Evolutionary conservation across 345 rosid species (phyloP).

Genomic region (Populus tremula): DNA sequence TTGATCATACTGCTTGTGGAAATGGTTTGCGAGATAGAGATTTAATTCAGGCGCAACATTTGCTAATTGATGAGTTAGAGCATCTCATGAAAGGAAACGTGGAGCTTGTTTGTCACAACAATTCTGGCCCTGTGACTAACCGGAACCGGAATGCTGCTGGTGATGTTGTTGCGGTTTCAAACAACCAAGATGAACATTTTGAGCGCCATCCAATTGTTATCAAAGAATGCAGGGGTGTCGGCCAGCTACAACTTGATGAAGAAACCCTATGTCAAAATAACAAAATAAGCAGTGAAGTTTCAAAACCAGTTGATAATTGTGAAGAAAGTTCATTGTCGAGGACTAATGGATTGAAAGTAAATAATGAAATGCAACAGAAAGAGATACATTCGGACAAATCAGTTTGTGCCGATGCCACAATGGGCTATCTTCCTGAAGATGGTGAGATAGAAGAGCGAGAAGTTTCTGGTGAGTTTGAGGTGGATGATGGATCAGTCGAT

Average conservation of each 20-base stretch:
- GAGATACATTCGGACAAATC: conserved; percentile 36
- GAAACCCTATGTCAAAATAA: conserved; percentile 12
- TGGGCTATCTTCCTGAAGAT: conserved; percentile 27
- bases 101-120: conserved; percentile 26
- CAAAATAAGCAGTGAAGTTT: conserved; percentile 20
- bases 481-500: conserved; percentile 19
- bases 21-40: conserved; percentile 31
- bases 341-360: conserved; percentile 5
- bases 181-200: conserved; percentile 20
- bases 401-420: conserved; percentile 18
- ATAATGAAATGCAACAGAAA: conserved; percentile 30
- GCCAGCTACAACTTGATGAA: conserved; percentile 24
- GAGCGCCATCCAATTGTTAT: conserved; percentile 20
- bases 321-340: conserved; percentile 10
- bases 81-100: conserved; percentile 36
- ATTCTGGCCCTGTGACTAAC: conserved; percentile 16
- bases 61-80: conserved; percentile 50
- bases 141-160: conserved; percentile 21
- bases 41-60: conserved; percentile 22
- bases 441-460: conserved; percentile 59
- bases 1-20: conserved; percentile 22
- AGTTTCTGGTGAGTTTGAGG: conserved; percentile 41
- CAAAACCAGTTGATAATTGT: conserved; percentile 18
- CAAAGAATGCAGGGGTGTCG: conserved; percentile 19
- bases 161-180: conserved; percentile 17